These are phyloP conservation scores for Aspergillus hortae DNA, from an alignment of 2,329 filamentous ascomycete genomes.

Conservation along the genomic window DNA sequence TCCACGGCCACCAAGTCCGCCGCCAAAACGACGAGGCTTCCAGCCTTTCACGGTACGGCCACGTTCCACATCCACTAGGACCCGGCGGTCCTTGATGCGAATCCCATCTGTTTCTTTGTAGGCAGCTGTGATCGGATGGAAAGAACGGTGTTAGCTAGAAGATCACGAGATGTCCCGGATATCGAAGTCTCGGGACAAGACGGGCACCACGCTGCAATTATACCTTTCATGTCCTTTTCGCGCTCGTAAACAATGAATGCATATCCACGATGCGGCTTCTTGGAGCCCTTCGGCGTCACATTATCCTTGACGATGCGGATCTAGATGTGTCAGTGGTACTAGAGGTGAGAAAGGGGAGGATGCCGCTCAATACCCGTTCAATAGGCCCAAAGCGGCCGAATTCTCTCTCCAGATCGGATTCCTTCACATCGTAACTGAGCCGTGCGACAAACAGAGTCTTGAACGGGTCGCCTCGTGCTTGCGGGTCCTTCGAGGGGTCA, in stretches of 20 bases:
- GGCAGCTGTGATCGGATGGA: conserved; percentile 66
- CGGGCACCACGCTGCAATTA: conserved; percentile 13
- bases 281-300: conserved; percentile 65
- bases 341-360: not conserved
- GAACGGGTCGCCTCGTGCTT: conserved; percentile 89
- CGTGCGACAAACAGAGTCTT: conserved; percentile 91
- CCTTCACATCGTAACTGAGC: conserved; percentile 82
- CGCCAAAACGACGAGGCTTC: conserved; percentile 87
- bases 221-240: conserved; percentile 99
- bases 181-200: conserved; percentile 1
- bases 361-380: conserved; percentile 65
- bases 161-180: conserved; percentile 9
- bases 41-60: conserved; percentile 91
- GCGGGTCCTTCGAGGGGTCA: conserved; percentile 78
- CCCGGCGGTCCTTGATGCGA: conserved; percentile 84
- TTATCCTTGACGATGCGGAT: conserved; percentile 84
- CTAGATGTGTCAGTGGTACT: conserved; percentile 45
- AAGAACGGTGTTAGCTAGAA: conserved; percentile 35
- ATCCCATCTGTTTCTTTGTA: conserved; percentile 85
- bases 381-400: conserved; percentile 93
- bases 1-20: conserved; percentile 84
- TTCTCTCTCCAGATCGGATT: conserved; percentile 86
- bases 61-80: conserved; percentile 93
- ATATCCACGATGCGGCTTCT: conserved; percentile 82
- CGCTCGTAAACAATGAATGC: conserved; percentile 96